Evolutionary conservation across 1,284 basidiomycete species (phyloP).

Genomic region (Heliocybe sulcata): DNA sequence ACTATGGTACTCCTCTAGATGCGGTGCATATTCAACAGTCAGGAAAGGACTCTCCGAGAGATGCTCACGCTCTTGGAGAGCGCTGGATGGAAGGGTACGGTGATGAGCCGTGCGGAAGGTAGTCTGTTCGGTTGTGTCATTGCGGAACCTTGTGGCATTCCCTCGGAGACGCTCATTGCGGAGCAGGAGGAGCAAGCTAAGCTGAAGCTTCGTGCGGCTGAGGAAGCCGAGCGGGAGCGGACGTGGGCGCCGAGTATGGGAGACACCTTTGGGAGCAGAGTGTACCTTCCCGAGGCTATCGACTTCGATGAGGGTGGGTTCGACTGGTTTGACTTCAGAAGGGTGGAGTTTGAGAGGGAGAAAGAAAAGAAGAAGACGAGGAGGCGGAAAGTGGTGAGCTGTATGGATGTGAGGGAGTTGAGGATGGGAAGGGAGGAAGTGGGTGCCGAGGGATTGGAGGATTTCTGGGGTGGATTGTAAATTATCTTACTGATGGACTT

Average conservation of each 20-base stretch:
- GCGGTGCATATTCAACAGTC: conserved; percentile 63
- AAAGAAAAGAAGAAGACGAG: neutral
- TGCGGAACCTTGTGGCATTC: conserved; percentile 36
- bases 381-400: neutral
- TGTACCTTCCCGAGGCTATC: neutral
- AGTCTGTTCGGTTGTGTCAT: conserved; percentile 62
- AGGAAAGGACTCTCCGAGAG: conserved; percentile 66
- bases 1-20: conserved; percentile 35
- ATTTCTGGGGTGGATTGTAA: neutral
- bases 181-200: neutral
- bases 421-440: neutral
- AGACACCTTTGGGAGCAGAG: neutral
- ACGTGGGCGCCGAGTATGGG: neutral
- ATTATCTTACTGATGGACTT: no score
- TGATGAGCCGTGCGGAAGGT: conserved; percentile 49
- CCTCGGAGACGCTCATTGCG: neutral
- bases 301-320: neutral
- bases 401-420: neutral
- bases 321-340: neutral
- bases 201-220: neutral
- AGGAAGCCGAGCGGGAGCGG: neutral
- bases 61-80: conserved; percentile 45
- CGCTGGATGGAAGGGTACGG: conserved; percentile 61
- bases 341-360: neutral
- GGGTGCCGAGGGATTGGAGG: neutral